Percentiles rank a stretch among this genome's conserved stretches.
phyloP scores from a whole-genome alignment of 148 eudicot genomes.

The Linanthus parryae region DNA sequence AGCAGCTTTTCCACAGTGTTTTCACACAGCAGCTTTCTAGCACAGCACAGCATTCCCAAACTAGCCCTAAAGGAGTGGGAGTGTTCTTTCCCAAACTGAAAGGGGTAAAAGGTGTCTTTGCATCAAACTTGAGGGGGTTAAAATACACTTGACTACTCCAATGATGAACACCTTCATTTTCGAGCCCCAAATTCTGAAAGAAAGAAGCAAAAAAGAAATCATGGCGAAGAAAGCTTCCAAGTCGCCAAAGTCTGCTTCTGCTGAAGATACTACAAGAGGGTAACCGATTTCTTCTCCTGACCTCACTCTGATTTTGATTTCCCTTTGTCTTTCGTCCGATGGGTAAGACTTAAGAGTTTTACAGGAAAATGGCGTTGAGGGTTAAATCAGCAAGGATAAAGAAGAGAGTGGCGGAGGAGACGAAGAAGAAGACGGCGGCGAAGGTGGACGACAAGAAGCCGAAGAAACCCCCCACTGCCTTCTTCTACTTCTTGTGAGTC shows the following conservation, averaged over 20 bases:
- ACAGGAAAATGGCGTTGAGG: slow-evolving; percentile 35
- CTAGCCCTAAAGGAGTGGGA: no score
- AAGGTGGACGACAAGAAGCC: slow-evolving; percentile 66
- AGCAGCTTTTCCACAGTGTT: no score
- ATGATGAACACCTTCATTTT: no score
- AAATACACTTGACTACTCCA: no score
- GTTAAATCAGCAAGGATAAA: slow-evolving; percentile 15
- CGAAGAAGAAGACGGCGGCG: slow-evolving; percentile 22
- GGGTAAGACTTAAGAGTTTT: slow-evolving; percentile 2
- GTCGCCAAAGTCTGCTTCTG: slow-evolving; percentile 16
- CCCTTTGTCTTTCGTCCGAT: neutral
- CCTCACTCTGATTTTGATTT: neutral
- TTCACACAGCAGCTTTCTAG: no score
- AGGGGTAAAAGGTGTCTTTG: no score
- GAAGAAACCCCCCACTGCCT: slow-evolving; percentile 94
- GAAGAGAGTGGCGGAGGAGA: slow-evolving; percentile 15
- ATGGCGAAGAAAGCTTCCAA: slow-evolving; percentile 25
- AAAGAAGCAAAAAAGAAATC: no score
- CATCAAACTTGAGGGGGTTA: no score
- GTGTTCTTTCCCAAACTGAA: no score
- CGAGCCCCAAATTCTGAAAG: no score
- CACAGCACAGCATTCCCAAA: no score
- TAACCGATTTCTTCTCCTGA: neutral
- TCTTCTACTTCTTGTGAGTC: slow-evolving; percentile 82
- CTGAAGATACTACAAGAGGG: slow-evolving; percentile 14